These are phyloP conservation scores for Clavispora carvajalis DNA, from an alignment of 805 yeast genomes.

Conservation along the genomic window DNA sequence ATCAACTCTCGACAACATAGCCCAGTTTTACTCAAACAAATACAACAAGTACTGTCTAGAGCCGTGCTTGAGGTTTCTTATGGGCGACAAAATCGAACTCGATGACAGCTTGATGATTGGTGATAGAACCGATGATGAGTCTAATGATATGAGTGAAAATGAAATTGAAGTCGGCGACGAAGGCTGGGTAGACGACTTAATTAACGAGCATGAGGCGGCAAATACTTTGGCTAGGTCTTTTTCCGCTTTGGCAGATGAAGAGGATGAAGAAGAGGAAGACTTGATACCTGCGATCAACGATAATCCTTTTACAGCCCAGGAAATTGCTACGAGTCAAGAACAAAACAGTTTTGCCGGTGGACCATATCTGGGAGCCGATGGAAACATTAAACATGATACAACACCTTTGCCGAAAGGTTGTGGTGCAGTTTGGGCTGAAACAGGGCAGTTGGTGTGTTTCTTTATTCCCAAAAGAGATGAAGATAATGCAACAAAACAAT, in stretches of 20 bases:
- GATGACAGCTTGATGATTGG: constrained; percentile 29
- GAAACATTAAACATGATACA: constrained; percentile 42
- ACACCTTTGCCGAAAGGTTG: constrained; percentile 92
- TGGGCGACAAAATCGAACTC: constrained; percentile 69
- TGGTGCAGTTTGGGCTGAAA: constrained; percentile 83
- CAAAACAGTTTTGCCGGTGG: constrained; percentile 1
- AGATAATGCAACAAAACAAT: constrained; percentile 31
- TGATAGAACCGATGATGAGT: constrained; percentile 7
- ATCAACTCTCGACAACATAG: constrained; percentile 47
- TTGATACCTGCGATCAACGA: constrained; percentile 40
- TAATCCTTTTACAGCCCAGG: constrained; percentile 5
- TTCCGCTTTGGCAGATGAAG: constrained; percentile 21
- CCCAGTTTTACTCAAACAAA: constrained; percentile 49
- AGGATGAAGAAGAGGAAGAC: constrained; percentile 20
- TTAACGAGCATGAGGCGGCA: constrained; percentile 31
- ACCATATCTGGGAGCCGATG: neutral
- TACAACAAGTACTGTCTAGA: constrained; percentile 69
- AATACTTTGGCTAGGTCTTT: constrained; percentile 15
- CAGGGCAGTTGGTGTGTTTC: constrained; percentile 78
- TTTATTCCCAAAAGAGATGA: constrained; percentile 51
- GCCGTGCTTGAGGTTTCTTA: constrained; percentile 64
- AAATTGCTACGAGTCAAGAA: neutral
- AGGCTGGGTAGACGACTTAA: constrained; percentile 40
- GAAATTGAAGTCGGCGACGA: constrained; percentile 35
- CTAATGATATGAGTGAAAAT: constrained; percentile 20